Evolutionary conservation across 768 basidiomycete species (phyloP), one percentile per base, ranked within the genome.

Genomic region (Coprinellus aureogranulatus): DNA sequence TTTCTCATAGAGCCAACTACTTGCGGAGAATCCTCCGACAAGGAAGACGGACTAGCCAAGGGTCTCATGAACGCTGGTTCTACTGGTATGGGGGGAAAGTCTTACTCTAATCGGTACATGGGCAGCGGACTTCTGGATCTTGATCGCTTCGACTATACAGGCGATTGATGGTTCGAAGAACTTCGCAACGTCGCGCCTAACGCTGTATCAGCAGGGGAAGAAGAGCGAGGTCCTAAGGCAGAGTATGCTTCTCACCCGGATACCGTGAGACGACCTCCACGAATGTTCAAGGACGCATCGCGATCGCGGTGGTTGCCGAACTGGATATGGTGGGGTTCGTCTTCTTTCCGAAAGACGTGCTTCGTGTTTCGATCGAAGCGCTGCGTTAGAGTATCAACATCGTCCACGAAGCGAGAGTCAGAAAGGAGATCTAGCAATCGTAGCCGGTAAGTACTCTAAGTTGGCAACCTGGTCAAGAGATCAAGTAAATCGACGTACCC

Each of bases 21-120:
- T 82, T 0, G 79, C 77, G 18, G 78, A 78, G 63, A 83, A 84
- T 0, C 81, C 82, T 16, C 82, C 82, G 11, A 82, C 81, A 1
- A 84, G 71, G 50, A 77, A 68, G 4, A 76, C 68, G 16, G 68
- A 67, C 77, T 77, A 44, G 14, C 4, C 18, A n/a, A 18, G 5
- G 20, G 20, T 9, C n/a, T 18, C 27, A 34, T 52, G 18, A 39
- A 34, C 22, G 6, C 6, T 14, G 26, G 2, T 37, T 16, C 34
- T 27, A 34, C 25, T n/a, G 20, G n/a, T 5, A 31, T 30, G n/a
- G 16, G 25, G 10, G n/a, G 11, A 26, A 37, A 11, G 6, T 26
- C 59, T 39, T 45, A 66, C 62, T 11, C 49, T 53, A n/a, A 65
- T 57, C 4, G 59, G 55, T 42, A 54, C 53, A 25, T 55, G 47